Evolutionary conservation across 768 basidiomycete genomes (phyloP).

Genomic region (Tulasnella sp.): DNA sequence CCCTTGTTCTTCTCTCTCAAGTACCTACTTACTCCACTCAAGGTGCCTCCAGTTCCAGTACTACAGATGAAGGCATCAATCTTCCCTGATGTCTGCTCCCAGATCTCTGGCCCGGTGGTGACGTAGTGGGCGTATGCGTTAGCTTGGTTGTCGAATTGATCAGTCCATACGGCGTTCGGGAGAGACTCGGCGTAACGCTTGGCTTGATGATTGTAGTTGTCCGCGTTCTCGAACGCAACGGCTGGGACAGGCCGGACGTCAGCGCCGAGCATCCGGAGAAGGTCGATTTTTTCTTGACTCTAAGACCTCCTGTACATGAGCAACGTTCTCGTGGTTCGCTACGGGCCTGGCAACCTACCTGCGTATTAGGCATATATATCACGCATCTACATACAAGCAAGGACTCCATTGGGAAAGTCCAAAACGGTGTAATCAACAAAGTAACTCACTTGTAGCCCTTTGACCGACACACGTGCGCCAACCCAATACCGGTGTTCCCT

Average conservation of each 20-base stretch:
- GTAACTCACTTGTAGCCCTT: slow-evolving; percentile 58
- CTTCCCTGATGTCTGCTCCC: slow-evolving; percentile 70
- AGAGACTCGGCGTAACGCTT: slow-evolving; percentile 66
- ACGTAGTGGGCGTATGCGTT: slow-evolving; percentile 81
- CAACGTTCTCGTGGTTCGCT: background rate
- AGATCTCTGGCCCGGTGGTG: slow-evolving; percentile 94
- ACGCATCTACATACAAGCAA: slow-evolving; percentile 46
- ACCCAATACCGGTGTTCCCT: slow-evolving; percentile 94
- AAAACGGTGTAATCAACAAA: background rate
- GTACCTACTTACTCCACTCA: slow-evolving; percentile 78
- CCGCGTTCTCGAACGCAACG: slow-evolving; percentile 88
- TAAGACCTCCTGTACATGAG: slow-evolving; percentile 25
- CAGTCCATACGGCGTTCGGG: slow-evolving; percentile 84
- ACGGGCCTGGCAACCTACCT: slow-evolving; percentile 35
- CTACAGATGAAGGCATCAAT: slow-evolving; percentile 88
- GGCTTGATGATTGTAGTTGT: slow-evolving; percentile 98
- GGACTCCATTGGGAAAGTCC: background rate
- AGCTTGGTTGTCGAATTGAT: slow-evolving; percentile 95
- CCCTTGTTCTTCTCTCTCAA: slow-evolving; percentile 70
- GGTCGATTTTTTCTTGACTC: slow-evolving; percentile 98
- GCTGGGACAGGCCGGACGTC: slow-evolving; percentile 95
- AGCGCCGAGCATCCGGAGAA: slow-evolving; percentile 92
- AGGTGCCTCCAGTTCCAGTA: slow-evolving; percentile 92
- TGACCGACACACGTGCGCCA: slow-evolving; percentile 88
- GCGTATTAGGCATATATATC: slow-evolving; percentile 96